phyloP scores from a whole-genome alignment of 306 rosid genomes.

The Castanea crenata region DNA sequence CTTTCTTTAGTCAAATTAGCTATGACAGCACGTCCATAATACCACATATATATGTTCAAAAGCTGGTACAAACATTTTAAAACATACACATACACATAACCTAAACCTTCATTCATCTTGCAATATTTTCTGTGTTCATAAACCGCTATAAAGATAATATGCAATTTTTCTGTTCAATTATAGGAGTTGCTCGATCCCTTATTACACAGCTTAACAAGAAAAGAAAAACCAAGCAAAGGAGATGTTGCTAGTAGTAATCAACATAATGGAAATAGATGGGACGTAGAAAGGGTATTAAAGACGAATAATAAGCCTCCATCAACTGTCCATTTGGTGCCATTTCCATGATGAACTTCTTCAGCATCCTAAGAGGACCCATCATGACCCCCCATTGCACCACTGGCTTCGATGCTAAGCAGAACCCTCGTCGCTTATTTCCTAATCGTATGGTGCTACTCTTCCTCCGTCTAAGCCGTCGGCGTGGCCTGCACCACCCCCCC shows the following conservation, averaged over 20 bases:
- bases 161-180: background rate
- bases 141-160: background rate
- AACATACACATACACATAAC: background rate
- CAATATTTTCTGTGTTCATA: background rate
- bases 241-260: slow-evolving; percentile 23
- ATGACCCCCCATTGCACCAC: slow-evolving; percentile 69
- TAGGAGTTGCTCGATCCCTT: background rate
- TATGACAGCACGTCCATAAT: too few species aligned
- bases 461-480: slow-evolving; percentile 53
- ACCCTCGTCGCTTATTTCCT: slow-evolving; percentile 70
- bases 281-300: slow-evolving; percentile 63
- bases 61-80: background rate
- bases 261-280: slow-evolving; percentile 81
- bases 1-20: too few species aligned
- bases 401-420: slow-evolving; percentile 54
- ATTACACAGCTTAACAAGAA: slow-evolving; percentile 10
- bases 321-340: slow-evolving; percentile 62
- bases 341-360: slow-evolving; percentile 68
- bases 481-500: slow-evolving; percentile 56
- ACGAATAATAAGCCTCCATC: slow-evolving; percentile 65
- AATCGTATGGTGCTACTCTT: slow-evolving; percentile 63
- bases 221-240: slow-evolving; percentile 2
- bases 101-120: background rate
- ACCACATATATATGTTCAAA: too few species aligned
- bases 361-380: slow-evolving; percentile 60